Conservation (phyloP, 306 rosid genomes). For the Gillenia trifoliata region DNA sequence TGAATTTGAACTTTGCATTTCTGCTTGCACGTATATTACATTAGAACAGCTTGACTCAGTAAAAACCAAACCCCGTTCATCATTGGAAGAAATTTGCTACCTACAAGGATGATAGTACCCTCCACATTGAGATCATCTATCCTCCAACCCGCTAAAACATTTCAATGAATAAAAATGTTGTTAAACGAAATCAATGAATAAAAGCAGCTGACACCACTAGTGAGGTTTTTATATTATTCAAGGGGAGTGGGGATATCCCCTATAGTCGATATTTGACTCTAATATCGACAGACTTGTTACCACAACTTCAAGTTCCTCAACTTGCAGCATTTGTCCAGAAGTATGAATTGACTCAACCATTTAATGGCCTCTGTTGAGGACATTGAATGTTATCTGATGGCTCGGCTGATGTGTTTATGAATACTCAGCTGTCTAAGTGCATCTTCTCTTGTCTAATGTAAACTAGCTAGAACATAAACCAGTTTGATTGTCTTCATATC, state of each 20-base stretch:
- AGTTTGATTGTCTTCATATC: not conserved
- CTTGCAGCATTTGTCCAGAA: not conserved
- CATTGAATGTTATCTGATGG: not conserved
- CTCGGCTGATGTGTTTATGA: not conserved
- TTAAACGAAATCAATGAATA: not conserved
- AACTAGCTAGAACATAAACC: not conserved
- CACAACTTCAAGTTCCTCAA: slow-evolving; percentile 3
- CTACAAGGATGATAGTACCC: not conserved
- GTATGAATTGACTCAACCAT: not conserved
- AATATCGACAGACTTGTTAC: not conserved
- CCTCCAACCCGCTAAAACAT: not conserved
- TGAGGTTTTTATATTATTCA: not conserved
- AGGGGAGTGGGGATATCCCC: not conserved
- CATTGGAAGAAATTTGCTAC: not conserved
- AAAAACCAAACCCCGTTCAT: no score
- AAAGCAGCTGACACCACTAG: not conserved
- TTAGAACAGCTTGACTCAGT: not conserved
- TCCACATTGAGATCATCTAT: not conserved
- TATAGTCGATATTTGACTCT: not conserved
- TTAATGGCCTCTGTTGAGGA: not conserved
- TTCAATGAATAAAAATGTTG: not conserved
- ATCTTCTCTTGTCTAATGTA: not conserved
- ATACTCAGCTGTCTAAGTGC: not conserved
- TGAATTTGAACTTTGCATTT: not conserved
- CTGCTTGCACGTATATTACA: not conserved